Evolutionary conservation across 768 basidiomycete species (phyloP).

Genomic region (Lentinus tigrinus): DNA sequence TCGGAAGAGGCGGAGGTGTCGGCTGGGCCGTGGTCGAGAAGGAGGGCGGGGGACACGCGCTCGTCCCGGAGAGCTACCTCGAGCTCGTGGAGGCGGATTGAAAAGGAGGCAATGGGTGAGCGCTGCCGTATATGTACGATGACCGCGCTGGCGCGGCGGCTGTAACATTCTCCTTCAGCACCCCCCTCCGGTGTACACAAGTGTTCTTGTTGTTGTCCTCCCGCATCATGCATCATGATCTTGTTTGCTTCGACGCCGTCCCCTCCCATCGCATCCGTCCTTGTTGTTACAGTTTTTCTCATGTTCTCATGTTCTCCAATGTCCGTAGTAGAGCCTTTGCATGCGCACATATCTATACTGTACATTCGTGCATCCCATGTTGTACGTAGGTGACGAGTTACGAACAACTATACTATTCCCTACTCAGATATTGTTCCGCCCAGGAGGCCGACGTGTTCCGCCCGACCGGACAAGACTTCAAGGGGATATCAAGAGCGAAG

Average conservation of each 20-base stretch:
- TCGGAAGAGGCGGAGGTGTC: conserved; percentile 74
- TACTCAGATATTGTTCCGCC: no score
- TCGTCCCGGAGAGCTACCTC: conserved; percentile 80
- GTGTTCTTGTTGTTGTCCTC: neutral
- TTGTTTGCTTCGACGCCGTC: neutral
- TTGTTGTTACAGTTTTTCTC: neutral
- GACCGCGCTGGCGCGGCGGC: conserved; percentile 17
- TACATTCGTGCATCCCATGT: neutral
- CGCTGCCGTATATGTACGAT: conserved; percentile 3
- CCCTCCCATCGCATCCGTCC: neutral
- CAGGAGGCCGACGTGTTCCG: no score
- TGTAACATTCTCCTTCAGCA: conserved; percentile 4
- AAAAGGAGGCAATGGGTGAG: neutral
- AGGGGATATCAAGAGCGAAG: no score
- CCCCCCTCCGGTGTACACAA: neutral
- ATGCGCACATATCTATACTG: conserved; percentile 16
- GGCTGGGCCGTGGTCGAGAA: conserved; percentile 77
- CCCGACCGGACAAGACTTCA: no score
- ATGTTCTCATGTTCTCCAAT: neutral
- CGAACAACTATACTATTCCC: neutral
- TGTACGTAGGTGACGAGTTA: neutral
- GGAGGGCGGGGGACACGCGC: conserved; percentile 52
- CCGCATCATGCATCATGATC: conserved; percentile 9
- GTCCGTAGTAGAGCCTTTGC: conserved; percentile 2
- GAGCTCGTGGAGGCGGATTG: conserved; percentile 49